These are phyloP conservation scores for Trypanosoma brucei DNA, from an alignment of 208 protist genomes.

Conservation along the genomic window DNA sequence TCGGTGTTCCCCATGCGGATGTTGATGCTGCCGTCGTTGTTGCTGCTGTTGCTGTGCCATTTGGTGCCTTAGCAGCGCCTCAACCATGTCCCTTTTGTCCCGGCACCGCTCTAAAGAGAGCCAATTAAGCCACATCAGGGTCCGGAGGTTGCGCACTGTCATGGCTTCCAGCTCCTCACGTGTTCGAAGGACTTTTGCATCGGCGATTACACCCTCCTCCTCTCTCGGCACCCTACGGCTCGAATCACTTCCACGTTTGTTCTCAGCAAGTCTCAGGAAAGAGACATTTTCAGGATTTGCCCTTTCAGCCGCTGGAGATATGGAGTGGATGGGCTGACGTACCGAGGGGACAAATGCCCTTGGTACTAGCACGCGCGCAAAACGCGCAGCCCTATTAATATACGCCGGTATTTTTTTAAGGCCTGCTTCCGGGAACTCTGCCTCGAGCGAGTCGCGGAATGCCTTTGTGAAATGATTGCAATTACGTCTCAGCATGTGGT, in stretches of 20 bases:
- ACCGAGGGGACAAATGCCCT: neutral
- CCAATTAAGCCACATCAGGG: slow-evolving; percentile 33
- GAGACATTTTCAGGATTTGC: neutral
- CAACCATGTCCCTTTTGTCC: slow-evolving; percentile 30
- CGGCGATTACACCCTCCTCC: neutral
- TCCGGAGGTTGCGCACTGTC: slow-evolving; percentile 27
- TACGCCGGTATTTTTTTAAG: slow-evolving; percentile 22
- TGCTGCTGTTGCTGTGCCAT: slow-evolving; percentile 1
- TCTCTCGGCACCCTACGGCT: neutral
- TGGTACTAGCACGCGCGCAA: slow-evolving; percentile 19
- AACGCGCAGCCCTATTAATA: slow-evolving; percentile 31
- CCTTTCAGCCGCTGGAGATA: neutral
- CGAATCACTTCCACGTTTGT: neutral
- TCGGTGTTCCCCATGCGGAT: too few relatives aligned
- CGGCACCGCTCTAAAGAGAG: slow-evolving; percentile 31
- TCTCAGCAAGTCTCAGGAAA: neutral
- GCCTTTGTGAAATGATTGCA: slow-evolving; percentile 65
- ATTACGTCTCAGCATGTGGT: slow-evolving; percentile 67
- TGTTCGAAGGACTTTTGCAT: slow-evolving; percentile 6
- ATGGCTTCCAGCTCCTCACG: slow-evolving; percentile 22
- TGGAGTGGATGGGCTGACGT: neutral
- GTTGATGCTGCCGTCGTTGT: neutral
- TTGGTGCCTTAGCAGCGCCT: slow-evolving; percentile 3
- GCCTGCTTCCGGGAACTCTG: slow-evolving; percentile 12
- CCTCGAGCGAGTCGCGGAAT: slow-evolving; percentile 21